These are phyloP conservation scores for Aureobasidium sp. DNA, from an alignment of 2,329 filamentous ascomycete species.

Conservation along the genomic window DNA sequence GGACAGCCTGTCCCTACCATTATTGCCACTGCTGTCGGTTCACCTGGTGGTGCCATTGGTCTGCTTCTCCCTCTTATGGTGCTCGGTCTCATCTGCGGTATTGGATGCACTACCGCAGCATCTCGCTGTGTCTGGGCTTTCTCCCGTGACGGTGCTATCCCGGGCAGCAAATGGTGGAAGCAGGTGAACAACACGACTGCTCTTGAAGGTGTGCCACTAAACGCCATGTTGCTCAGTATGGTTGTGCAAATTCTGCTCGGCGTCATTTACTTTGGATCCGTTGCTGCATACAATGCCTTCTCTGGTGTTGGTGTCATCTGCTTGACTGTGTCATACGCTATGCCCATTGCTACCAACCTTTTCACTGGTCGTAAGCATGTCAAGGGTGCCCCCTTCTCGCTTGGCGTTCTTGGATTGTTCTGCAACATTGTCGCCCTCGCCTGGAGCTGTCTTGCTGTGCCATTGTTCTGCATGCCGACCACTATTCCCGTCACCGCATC, in stretches of 20 bases:
- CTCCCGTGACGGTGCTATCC: constrained; percentile 62
- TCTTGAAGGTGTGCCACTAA: constrained; percentile 53
- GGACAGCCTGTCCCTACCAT: constrained; percentile 60
- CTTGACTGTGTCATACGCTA: constrained; percentile 61
- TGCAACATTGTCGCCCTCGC: constrained; percentile 58
- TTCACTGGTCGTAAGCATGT: constrained; percentile 55
- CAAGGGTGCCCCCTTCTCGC: constrained; percentile 50
- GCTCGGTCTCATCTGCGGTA: constrained; percentile 59
- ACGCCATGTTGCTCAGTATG: constrained; percentile 68
- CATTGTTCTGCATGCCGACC: constrained; percentile 67
- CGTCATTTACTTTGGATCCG: constrained; percentile 62
- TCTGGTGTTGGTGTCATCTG: constrained; percentile 64
- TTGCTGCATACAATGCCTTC: constrained; percentile 60
- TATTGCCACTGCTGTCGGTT: constrained; percentile 56
- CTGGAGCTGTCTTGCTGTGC: constrained; percentile 63
- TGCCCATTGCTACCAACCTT: constrained; percentile 59
- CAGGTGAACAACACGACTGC: constrained; percentile 56
- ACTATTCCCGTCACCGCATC: constrained; percentile 51
- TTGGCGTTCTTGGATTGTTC: constrained; percentile 54
- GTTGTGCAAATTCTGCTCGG: constrained; percentile 57
- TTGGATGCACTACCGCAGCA: constrained; percentile 62
- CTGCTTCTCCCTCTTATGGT: constrained; percentile 60
- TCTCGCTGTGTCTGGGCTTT: constrained; percentile 65
- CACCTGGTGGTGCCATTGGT: constrained; percentile 52
- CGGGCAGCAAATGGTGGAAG: constrained; percentile 55